Percentiles rank a stretch among this genome's conserved stretches.
These are phyloP conservation scores for Globisporangium carolinianum DNA, from an alignment of 352 stramenopile genomes.

Conservation along the genomic window DNA sequence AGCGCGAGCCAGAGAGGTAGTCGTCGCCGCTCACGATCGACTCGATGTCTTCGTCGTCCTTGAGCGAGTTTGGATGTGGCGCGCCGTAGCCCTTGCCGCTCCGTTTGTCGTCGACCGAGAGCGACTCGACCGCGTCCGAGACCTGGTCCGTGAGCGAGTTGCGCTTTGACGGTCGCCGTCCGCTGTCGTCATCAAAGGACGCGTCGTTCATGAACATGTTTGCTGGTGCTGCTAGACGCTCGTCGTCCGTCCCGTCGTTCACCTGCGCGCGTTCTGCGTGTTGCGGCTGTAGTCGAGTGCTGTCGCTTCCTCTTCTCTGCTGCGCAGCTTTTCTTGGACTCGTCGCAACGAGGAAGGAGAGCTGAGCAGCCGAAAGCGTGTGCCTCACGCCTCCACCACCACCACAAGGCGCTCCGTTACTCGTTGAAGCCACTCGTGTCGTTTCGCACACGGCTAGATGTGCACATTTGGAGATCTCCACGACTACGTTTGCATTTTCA, in stretches of 20 bases:
- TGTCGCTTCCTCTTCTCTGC: too few species aligned
- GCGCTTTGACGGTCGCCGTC: constrained; percentile 17
- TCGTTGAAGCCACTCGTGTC: too few species aligned
- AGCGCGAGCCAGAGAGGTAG: constrained; percentile 57
- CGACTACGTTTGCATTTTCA: too few species aligned
- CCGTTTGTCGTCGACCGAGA: constrained; percentile 49
- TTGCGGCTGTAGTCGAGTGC: too few species aligned
- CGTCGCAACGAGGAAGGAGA: too few species aligned
- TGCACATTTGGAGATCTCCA: too few species aligned
- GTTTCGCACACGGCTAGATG: too few species aligned
- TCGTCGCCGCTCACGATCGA: constrained; percentile 36
- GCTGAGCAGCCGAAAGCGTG: too few species aligned
- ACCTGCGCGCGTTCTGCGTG: background rate
- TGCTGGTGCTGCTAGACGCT: background rate
- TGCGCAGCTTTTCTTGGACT: too few species aligned
- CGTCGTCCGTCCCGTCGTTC: too few species aligned
- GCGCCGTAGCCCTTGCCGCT: constrained; percentile 19
- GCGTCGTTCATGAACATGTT: constrained; percentile 83
- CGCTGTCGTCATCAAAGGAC: constrained; percentile 62
- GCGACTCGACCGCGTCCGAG: constrained; percentile 55
- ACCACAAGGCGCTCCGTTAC: too few species aligned
- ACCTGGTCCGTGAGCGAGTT: constrained; percentile 19
- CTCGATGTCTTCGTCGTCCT: constrained; percentile 76
- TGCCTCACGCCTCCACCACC: too few species aligned
- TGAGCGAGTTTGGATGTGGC: constrained; percentile 66